Evolutionary conservation across 2,329 filamentous ascomycete species (phyloP).

Genomic region (Drechmeria coniospora): DNA sequence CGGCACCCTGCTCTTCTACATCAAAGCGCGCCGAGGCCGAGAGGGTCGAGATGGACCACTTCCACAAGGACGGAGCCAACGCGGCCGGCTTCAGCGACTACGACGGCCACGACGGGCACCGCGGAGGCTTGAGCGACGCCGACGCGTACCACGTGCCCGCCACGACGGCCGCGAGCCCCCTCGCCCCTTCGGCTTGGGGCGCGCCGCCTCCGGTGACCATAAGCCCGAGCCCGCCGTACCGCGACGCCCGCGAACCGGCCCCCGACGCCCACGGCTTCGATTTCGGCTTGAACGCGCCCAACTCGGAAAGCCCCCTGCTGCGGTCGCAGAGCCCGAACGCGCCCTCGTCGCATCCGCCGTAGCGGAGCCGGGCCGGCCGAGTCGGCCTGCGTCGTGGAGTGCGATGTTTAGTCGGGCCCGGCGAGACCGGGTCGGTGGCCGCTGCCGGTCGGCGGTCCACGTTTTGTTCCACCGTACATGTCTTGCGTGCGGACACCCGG

Average conservation of each 20-base stretch:
- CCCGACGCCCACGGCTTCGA: slow-evolving; percentile 6
- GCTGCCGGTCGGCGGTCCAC: no score
- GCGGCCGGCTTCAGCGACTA: slow-evolving; percentile 26
- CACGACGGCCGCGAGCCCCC: slow-evolving; percentile 5
- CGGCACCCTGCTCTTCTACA: slow-evolving; percentile 32
- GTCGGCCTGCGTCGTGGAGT: no score
- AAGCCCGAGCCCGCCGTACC: slow-evolving; percentile 1
- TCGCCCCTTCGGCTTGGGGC: slow-evolving; percentile 5
- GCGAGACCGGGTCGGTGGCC: no score
- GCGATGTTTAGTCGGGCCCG: no score
- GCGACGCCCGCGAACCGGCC: slow-evolving; percentile 5
- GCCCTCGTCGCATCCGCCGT: no score
- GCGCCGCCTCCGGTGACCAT: slow-evolving; percentile 2
- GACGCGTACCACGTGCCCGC: slow-evolving; percentile 8
- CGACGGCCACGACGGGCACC: slow-evolving; percentile 5
- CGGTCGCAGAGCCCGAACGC: slow-evolving; percentile 1
- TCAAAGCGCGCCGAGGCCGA: slow-evolving; percentile 30
- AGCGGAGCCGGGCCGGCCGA: no score
- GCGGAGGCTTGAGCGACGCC: slow-evolving; percentile 3
- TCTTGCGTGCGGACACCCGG: no score
- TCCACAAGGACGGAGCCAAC: slow-evolving; percentile 30
- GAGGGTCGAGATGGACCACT: slow-evolving; percentile 33
- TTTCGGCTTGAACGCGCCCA: slow-evolving; percentile 6
- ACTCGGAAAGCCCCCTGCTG: slow-evolving; percentile 4
- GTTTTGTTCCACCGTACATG: no score